phyloP scores from a whole-genome alignment of 1,139 yeast species.

The Pichia sp. region DNA sequence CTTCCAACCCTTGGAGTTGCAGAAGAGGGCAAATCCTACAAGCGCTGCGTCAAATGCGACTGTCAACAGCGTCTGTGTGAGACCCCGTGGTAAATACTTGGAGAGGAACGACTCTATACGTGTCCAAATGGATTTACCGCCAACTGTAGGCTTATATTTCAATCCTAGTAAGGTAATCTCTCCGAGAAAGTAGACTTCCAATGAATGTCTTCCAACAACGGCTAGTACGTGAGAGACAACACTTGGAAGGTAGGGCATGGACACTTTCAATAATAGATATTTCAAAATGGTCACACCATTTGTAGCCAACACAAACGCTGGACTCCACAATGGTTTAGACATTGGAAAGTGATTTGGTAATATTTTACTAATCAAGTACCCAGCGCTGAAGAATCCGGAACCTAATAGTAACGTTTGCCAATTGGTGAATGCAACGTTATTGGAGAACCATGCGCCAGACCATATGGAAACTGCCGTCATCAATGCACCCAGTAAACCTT shows the following conservation, averaged over 20 bases:
- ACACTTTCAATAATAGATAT: constrained; percentile 6
- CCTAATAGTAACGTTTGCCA: constrained; percentile 25
- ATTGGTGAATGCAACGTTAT: constrained; percentile 16
- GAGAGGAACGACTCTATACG: no score
- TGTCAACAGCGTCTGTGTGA: no score
- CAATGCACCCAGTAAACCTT: constrained; percentile 30
- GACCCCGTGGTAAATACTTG: no score
- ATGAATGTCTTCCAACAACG: constrained; percentile 25
- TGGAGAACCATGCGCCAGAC: constrained; percentile 29
- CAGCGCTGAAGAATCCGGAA: constrained; percentile 22
- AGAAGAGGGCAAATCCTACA: constrained; percentile 1
- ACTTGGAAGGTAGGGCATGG: constrained; percentile 24
- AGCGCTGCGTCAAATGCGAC: constrained; percentile 2
- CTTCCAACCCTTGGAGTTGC: constrained; percentile 3
- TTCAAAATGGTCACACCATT: constrained; percentile 5
- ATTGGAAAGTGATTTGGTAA: constrained; percentile 27
- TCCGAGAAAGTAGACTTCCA: constrained; percentile 26
- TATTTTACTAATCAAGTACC: constrained; percentile 22
- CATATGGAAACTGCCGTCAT: constrained; percentile 30
- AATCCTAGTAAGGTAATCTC: constrained; percentile 9
- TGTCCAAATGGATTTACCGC: no score
- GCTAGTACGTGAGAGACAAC: constrained; percentile 16
- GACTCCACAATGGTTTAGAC: constrained; percentile 32
- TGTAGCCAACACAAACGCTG: constrained; percentile 26
- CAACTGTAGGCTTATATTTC: no score